Evolutionary conservation across 495 filamentous ascomycete genomes (phyloP), one percentile per base, ranked within the genome.

Genomic region (Annulohypoxylon maeteangense): DNA sequence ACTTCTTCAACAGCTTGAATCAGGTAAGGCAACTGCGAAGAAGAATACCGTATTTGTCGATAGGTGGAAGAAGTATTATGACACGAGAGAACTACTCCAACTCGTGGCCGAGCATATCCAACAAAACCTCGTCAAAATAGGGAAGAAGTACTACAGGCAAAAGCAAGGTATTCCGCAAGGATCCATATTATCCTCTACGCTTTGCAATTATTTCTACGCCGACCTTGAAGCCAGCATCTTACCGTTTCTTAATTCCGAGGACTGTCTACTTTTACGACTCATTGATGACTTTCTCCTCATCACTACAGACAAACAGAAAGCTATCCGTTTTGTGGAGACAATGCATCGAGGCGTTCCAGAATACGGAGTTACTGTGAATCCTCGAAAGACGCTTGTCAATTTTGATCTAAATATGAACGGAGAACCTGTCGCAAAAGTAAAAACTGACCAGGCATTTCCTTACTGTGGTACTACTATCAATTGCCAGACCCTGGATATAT

Each of bases 131-230:
- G 87, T 98, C 77, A 93, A 92, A 70, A 90, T 98, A 55, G 94
- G 93, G 23, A 94, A 95, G 82, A 92, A 90, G 57, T 95, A 90
- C 79, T 98, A 93, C 74, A 87, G 93, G 11, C 95, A 98, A 72
- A 94, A 90, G 73, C 82, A 86, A 32, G 95, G 95, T 12, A 97
- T 99, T 22, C 94, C 95, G 0, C 95, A 99, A 78, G 95, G 95
- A 36, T 97, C 93, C 0, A 85, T 97, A 0, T 75, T 99, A 23
- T 97, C 94, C 8, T 91, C 88, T 53, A 82, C 93, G 31, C 84
- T 99, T 0, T 98, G 96, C 84, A 98, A 93, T 76, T 92, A 95
- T 75, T 97, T 98, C 76, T 98, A 98, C 75, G 95, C 91, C 3
- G 87, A 94, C 67, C 84, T 99, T 2, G 96, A 99, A 78, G 71